Percentiles rank a stretch among this genome's conserved stretches.
These are phyloP conservation scores for Botrytis fragariae DNA, from an alignment of 2,329 filamentous ascomycete species.

Conservation along the genomic window DNA sequence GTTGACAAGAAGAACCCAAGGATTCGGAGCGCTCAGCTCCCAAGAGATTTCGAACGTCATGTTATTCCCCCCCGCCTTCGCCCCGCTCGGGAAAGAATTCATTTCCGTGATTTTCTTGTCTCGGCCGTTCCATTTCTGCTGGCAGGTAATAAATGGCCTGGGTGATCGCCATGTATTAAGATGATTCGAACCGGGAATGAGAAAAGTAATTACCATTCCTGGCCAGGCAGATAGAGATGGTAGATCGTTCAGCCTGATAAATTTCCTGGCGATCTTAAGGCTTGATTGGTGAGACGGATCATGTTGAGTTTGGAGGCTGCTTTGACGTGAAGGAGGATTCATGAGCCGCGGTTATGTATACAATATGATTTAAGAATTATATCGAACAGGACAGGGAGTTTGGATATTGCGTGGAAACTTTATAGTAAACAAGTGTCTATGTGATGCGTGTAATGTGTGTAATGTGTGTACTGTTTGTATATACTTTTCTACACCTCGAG, in stretches of 20 bases:
- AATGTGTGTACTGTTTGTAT: background rate
- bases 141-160: background rate
- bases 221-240: background rate
- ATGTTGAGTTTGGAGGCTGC: background rate
- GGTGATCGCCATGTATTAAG: background rate
- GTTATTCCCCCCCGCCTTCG: background rate
- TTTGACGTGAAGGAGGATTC: background rate
- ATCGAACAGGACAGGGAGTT: background rate
- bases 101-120: background rate
- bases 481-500: background rate
- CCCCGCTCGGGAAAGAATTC: background rate
- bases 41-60: background rate
- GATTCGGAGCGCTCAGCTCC: background rate
- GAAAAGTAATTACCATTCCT: background rate
- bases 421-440: background rate
- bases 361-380: background rate
- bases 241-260: background rate
- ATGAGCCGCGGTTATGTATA: background rate
- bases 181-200: background rate
- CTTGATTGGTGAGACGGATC: background rate
- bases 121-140: slow-evolving; percentile 3
- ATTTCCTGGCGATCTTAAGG: background rate
- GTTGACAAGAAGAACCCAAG: background rate
- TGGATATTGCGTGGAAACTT: background rate
- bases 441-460: background rate